A percentile compares a stretch with the other conserved stretches of the same genome.
phyloP scores from a whole-genome alignment of 768 basidiomycete species.

The Mycena haematopus region DNA sequence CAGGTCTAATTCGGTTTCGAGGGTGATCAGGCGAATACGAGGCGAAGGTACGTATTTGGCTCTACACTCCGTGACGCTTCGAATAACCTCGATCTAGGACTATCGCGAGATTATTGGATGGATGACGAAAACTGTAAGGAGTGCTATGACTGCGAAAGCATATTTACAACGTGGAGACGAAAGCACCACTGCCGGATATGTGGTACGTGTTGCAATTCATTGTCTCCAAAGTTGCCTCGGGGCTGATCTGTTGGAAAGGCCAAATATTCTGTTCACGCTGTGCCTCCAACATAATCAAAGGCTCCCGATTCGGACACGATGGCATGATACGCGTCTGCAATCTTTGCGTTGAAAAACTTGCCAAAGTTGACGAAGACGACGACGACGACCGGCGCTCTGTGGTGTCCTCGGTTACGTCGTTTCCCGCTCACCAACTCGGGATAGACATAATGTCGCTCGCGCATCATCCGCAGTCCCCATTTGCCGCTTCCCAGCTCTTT shows the following conservation, averaged over 20 bases:
- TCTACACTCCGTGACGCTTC: not conserved
- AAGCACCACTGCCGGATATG: conserved; percentile 99
- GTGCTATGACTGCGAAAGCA: conserved; percentile 93
- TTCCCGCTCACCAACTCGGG: conserved; percentile 81
- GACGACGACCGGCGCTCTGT: conserved; percentile 89
- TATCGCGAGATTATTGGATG: conserved; percentile 98
- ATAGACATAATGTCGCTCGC: conserved; percentile 42
- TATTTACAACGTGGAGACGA: conserved; percentile 92
- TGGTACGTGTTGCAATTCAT: conserved; percentile 52
- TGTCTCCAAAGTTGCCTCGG: not conserved
- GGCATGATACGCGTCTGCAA: conserved; percentile 98
- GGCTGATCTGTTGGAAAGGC: conserved; percentile 50
- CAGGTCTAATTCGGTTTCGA: conserved; percentile 84
- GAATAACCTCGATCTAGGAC: conserved; percentile 49
- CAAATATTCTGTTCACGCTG: conserved; percentile 98
- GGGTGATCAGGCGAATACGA: conserved; percentile 87
- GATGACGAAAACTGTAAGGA: conserved; percentile 95
- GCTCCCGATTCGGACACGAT: conserved; percentile 89
- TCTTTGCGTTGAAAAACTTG: conserved; percentile 90
- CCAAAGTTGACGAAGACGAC: conserved; percentile 86
- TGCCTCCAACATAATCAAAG: conserved; percentile 96
- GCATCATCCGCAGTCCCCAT: conserved; percentile 81
- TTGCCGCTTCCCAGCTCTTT: conserved; percentile 86
- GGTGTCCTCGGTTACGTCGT: conserved; percentile 71
- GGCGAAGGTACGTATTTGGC: conserved; percentile 72